Base-by-base conservation (phyloP, 495 filamentous ascomycete species). In the Cercophora samala region DNA sequence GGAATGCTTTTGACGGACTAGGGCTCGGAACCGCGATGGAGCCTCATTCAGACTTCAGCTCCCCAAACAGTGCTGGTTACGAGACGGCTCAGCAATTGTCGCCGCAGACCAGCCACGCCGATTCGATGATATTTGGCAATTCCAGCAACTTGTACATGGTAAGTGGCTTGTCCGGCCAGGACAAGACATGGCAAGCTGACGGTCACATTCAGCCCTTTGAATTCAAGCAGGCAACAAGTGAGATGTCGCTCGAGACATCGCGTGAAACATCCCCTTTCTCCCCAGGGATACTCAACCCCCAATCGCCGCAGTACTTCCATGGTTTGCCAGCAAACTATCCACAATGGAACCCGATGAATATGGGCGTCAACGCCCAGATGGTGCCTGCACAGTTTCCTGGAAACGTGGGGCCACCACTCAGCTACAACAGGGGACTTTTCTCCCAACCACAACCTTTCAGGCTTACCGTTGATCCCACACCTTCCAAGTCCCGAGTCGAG, bases 401-500 rank as follows among this genome's bases (percentile, higher is more conserved):
- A 24, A 26, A 55, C 18, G 24, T 61, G 5, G 63, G 59, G 23
- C 6, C 60, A n/a, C 64, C 59, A 54, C 51, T 19, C 32, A 26
- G 51, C 4, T 62, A 51, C 18, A 62, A 67, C 2, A 26, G 51
- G 51, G 60, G 37, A 9, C 13, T 46, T 17, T 46, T 46, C 3
- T 9, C 37, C 8, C 37, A 46, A 46, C 37, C 37, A 1, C 37
- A 46, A 17, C 37, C 37, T 46, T 46, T 46, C 37, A 46, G 11
- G 37, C 37, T 46, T 46, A 46, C 37, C 1, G 15, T 46, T 11
- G 37, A 46, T 9, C 37, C 37, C 6, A 46, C 37, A 13, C 37
- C 37, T 17, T 11, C 37, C 37, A 98, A 97, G 77, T 96, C 93
- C 19, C 86, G 94, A 9, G 94, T 98, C 19, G 94, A 98, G 80